phyloP scores from a whole-genome alignment of 352 stramenopile species.

The Phytophthora pluvialis region DNA sequence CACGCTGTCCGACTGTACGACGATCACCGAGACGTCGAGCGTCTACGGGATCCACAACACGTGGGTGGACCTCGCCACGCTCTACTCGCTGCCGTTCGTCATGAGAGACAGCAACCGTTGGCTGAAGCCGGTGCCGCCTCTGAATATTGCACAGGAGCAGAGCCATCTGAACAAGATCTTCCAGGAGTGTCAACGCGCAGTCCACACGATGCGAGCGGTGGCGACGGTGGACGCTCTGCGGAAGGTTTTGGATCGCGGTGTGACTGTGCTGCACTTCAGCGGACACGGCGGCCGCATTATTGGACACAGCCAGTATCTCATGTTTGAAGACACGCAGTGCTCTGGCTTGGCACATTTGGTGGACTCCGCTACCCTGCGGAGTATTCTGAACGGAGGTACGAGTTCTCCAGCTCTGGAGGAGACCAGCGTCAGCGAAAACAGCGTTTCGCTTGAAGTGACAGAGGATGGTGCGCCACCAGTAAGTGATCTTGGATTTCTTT shows the following conservation, averaged over 20 bases:
- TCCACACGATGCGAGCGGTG: slow-evolving; percentile 78
- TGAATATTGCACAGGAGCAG: slow-evolving; percentile 78
- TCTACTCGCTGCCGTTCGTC: slow-evolving; percentile 81
- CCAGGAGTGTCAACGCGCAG: slow-evolving; percentile 68
- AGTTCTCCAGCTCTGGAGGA: slow-evolving; percentile 24
- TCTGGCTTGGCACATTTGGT: slow-evolving; percentile 77
- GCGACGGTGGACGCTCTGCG: slow-evolving; percentile 76
- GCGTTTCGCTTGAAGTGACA: slow-evolving; percentile 12
- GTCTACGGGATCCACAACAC: slow-evolving; percentile 83
- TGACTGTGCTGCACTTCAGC: slow-evolving; percentile 83
- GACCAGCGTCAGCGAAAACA: slow-evolving; percentile 9
- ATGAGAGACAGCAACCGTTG: slow-evolving; percentile 46
- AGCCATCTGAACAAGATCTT: slow-evolving; percentile 79
- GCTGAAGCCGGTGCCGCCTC: slow-evolving; percentile 63
- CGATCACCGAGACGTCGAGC: slow-evolving; percentile 70
- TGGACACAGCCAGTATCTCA: slow-evolving; percentile 68
- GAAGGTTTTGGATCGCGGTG: slow-evolving; percentile 78
- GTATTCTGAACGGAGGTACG: slow-evolving; percentile 53
- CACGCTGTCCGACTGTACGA: slow-evolving; percentile 79
- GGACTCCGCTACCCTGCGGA: slow-evolving; percentile 61
- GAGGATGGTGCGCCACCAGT: slow-evolving; percentile 16
- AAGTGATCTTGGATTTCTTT: slow-evolving; percentile 11
- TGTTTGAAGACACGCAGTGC: slow-evolving; percentile 81
- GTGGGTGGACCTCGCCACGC: slow-evolving; percentile 78
- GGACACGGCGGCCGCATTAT: slow-evolving; percentile 71